Evolutionary conservation across 1,284 basidiomycete genomes (phyloP), one percentile per base, ranked within the genome.

Genomic region (Sphagnurus paluster): DNA sequence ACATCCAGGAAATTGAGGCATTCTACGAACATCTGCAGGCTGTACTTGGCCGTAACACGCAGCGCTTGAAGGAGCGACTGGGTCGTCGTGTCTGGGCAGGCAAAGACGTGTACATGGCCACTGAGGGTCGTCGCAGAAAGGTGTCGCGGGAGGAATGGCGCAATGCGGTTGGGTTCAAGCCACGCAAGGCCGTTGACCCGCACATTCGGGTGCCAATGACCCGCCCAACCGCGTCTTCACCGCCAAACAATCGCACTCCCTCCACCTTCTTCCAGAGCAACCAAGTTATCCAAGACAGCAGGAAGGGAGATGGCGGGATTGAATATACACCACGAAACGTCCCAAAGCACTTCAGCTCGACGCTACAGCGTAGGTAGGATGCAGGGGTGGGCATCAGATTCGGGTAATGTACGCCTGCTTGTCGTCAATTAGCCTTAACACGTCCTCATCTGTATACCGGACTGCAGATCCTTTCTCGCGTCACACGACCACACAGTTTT

Each of bases 61-160:
- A 82, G 49, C 76, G 85, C 19, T 45, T 79, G 14, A 87, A 87
- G 64, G 86, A 90, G 64, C 71, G 76, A 23, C 65, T 88, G 10
- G 84, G 84, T 3, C 76, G 87, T 11, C 77, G 87, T 14, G 77
- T 90, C 2, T 89, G 84, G 85, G 59, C 50, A 6, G 70, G 62
- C 23, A 79, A 78, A 60, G 67, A 79, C 46, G 54, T 89, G 2
- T 90, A 74, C 54, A 40, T 88, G 37, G 61, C 48, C 6, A 52
- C 51, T 10, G 54, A 59, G 5, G 24, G 55, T 3, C 36, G 33
- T n/a, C 49, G 56, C 20, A 50, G 60, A 30, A 46, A 42, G 2
- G 46, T 72, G 23, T 53, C 60, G 14, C 58, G 58, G 39, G 52
- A 60, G 11, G 39, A 52, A 6, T 75, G 72, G 71, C 50, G 47